Conservation (phyloP, 2,329 filamentous ascomycete genomes). For the Malbranchea zuffiana region DNA sequence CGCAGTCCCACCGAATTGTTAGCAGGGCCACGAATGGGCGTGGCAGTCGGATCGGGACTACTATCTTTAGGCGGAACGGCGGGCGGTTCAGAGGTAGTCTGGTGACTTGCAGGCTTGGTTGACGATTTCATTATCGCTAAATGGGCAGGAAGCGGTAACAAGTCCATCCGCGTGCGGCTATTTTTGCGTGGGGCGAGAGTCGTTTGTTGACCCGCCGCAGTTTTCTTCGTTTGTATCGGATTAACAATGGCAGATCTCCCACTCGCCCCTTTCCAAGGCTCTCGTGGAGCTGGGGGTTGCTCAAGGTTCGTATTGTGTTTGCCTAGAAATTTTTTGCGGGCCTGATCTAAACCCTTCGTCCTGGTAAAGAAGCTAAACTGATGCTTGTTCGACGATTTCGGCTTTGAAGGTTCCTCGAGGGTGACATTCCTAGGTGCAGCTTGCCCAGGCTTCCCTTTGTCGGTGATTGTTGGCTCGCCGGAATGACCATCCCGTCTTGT, state of each 20-base stretch:
- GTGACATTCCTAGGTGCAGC: conserved; percentile 40
- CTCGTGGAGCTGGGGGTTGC: conserved; percentile 38
- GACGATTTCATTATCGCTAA: too few species aligned
- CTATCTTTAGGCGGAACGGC: too few species aligned
- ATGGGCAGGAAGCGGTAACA: too few species aligned
- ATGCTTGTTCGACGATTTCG: conserved; percentile 21
- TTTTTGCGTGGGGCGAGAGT: conserved; percentile 7
- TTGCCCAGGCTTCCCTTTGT: conserved; percentile 46
- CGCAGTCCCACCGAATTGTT: too few species aligned
- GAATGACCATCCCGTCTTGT: conserved; percentile 55
- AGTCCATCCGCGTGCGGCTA: neutral
- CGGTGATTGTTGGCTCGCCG: conserved; percentile 51
- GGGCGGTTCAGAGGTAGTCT: too few species aligned
- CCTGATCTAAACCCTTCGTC: conserved; percentile 29
- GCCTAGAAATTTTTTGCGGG: conserved; percentile 25
- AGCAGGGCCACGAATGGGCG: too few species aligned
- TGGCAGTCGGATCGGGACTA: neutral
- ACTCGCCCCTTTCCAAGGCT: conserved; percentile 61
- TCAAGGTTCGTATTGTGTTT: conserved; percentile 27
- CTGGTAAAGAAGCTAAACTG: conserved; percentile 23
- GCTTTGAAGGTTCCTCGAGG: conserved; percentile 19
- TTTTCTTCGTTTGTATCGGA: conserved; percentile 56
- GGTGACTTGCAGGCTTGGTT: too few species aligned
- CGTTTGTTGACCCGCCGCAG: conserved; percentile 16
- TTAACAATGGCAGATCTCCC: conserved; percentile 55